These are phyloP conservation scores for Haberlea rhodopensis DNA, from an alignment of 257 asterid species.

Conservation along the genomic window DNA sequence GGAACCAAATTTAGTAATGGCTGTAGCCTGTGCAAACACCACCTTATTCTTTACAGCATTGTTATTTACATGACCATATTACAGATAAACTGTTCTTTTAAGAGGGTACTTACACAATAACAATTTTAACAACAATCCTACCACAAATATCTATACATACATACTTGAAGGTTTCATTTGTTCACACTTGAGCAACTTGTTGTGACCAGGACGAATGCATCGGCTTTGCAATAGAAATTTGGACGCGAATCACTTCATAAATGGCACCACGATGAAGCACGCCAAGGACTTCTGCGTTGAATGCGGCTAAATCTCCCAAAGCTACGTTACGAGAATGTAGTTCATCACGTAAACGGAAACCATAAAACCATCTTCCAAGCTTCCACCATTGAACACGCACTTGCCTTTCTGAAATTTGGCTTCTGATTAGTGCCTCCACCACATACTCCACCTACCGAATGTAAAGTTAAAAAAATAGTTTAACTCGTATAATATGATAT, in stretches of 20 bases:
- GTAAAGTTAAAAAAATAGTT: no score
- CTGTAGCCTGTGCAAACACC: not conserved
- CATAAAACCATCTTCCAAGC: slow-evolving; percentile 77
- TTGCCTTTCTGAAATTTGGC: slow-evolving; percentile 55
- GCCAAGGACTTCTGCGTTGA: slow-evolving; percentile 52
- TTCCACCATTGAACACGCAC: slow-evolving; percentile 88
- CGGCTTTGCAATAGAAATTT: slow-evolving; percentile 53
- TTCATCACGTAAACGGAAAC: slow-evolving; percentile 71
- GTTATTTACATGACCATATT: not conserved
- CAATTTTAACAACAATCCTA: slow-evolving; percentile 18
- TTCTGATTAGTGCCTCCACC: slow-evolving; percentile 42
- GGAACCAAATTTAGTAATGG: no score
- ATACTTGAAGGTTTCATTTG: not conserved
- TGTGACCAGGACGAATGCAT: slow-evolving; percentile 49
- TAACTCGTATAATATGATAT: not conserved
- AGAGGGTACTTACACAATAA: not conserved
- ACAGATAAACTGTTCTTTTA: not conserved
- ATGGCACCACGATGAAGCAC: slow-evolving; percentile 80
- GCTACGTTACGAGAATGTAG: slow-evolving; percentile 44
- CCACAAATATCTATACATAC: slow-evolving; percentile 26
- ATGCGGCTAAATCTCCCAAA: slow-evolving; percentile 45
- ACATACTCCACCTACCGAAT: slow-evolving; percentile 43
- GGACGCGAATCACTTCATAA: slow-evolving; percentile 78
- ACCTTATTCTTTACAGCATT: not conserved
- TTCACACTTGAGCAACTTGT: slow-evolving; percentile 36